phyloP scores from a whole-genome alignment of 1,139 yeast genomes.

The Yamadazyma epiphylla region DNA sequence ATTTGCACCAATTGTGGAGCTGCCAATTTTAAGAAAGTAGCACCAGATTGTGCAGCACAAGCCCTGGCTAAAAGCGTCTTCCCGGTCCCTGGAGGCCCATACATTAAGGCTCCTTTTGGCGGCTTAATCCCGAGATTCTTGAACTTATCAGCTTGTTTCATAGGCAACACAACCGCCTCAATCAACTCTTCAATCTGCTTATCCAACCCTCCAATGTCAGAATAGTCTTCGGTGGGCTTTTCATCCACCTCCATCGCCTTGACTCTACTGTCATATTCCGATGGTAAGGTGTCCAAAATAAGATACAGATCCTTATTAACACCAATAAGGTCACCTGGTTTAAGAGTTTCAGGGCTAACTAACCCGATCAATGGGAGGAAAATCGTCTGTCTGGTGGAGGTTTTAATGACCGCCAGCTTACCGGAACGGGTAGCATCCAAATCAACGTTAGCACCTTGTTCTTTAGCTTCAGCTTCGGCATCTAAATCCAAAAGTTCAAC shows the following conservation, averaged over 20 bases:
- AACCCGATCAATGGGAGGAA: slow-evolving; percentile 93
- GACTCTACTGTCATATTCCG: slow-evolving; percentile 95
- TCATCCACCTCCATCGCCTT: slow-evolving; percentile 99
- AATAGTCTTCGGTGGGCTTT: slow-evolving; percentile 93
- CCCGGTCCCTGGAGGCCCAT: slow-evolving; percentile 99
- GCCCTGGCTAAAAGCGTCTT: slow-evolving; percentile 96
- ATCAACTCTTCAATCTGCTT: slow-evolving; percentile 97
- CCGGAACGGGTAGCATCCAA: slow-evolving; percentile 89
- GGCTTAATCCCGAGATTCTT: slow-evolving; percentile 90
- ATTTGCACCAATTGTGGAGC: slow-evolving; percentile 98
- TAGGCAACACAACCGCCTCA: slow-evolving; percentile 96
- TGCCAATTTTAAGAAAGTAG: slow-evolving; percentile 93
- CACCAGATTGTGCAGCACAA: slow-evolving; percentile 98
- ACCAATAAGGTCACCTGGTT: slow-evolving; percentile 96
- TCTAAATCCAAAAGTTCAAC: slow-evolving; percentile 89
- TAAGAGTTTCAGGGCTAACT: slow-evolving; percentile 81
- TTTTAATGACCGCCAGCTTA: slow-evolving; percentile 96
- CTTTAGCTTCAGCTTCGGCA: slow-evolving; percentile 80
- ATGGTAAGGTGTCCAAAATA: slow-evolving; percentile 89
- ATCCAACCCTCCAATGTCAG: slow-evolving; percentile 96
- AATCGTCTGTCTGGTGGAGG: slow-evolving; percentile 96
- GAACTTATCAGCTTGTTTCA: slow-evolving; percentile 97
- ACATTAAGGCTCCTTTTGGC: slow-evolving; percentile 98
- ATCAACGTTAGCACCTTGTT: slow-evolving; percentile 95
- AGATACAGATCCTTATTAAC: slow-evolving; percentile 96